phyloP scores from a whole-genome alignment of 2,329 filamentous ascomycete genomes.

The Neurospora sp. region DNA sequence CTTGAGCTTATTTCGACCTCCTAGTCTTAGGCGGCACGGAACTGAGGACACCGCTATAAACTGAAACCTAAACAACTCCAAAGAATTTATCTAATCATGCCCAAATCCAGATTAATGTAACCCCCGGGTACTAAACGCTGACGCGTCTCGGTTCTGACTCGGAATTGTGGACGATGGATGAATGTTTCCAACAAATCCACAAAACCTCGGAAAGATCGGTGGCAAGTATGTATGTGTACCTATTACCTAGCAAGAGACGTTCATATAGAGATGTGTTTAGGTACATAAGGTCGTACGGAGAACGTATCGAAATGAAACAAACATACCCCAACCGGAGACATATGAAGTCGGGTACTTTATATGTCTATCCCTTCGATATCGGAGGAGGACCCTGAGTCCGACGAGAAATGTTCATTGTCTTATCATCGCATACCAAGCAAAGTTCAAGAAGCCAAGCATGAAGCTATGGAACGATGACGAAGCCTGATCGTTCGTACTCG shows the following conservation, averaged over 20 bases:
- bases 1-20: background rate
- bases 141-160: background rate
- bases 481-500: background rate
- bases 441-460: background rate
- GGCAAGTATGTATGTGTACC: too few relatives aligned
- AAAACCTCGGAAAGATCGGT: background rate
- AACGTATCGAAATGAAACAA: too few relatives aligned
- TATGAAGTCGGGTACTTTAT: background rate
- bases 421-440: background rate
- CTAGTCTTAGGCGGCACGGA: background rate
- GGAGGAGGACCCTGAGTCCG: background rate
- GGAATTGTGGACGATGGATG: background rate
- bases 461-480: background rate
- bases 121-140: background rate
- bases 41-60: background rate
- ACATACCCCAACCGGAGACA: background rate
- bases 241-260: too few relatives aligned
- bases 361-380: background rate
- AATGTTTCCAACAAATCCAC: background rate
- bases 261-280: too few relatives aligned
- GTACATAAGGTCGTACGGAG: too few relatives aligned
- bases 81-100: background rate
- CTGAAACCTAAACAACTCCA: background rate
- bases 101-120: background rate
- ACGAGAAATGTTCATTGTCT: background rate